phyloP scores from a whole-genome alignment of 2,329 filamentous ascomycete species.

The Apiospora kogelbergensis region DNA sequence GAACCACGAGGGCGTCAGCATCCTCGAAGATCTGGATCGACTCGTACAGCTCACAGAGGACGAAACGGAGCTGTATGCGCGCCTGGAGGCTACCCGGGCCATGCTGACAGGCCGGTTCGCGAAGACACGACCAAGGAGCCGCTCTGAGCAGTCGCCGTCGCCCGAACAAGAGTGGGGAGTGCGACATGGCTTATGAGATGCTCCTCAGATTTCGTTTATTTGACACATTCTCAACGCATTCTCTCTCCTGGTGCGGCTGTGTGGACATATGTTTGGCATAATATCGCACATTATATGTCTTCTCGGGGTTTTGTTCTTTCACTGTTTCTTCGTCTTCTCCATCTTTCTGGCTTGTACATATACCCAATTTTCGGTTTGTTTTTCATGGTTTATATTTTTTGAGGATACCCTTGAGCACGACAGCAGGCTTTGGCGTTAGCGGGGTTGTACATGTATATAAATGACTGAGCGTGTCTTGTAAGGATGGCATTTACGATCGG shows the following conservation, averaged over 20 bases:
- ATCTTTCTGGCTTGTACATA: neutral
- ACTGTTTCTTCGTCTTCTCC: neutral
- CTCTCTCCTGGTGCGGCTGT: neutral
- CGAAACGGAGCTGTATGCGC: conserved; percentile 36
- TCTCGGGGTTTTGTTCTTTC: neutral
- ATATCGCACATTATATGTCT: neutral
- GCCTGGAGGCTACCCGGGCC: conserved; percentile 46
- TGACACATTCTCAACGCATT: neutral
- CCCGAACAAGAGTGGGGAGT: neutral
- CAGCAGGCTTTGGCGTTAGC: neutral
- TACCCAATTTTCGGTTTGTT: neutral
- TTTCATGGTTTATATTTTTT: neutral
- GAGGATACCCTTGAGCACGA: neutral
- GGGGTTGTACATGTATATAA: neutral
- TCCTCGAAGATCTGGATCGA: conserved; percentile 46
- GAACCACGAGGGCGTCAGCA: conserved; percentile 42
- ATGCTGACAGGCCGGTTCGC: conserved; percentile 40
- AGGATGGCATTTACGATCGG: neutral
- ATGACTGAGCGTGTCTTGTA: neutral
- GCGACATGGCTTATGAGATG: neutral
- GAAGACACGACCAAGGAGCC: conserved; percentile 6
- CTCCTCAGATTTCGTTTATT: neutral
- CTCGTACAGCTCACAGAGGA: conserved; percentile 34
- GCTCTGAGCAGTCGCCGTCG: neutral
- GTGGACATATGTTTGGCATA: neutral